Evolutionary conservation across 2,329 filamentous ascomycete genomes (phyloP), one percentile per base, ranked within the genome.

Genomic region (Pezicula carpinea): DNA sequence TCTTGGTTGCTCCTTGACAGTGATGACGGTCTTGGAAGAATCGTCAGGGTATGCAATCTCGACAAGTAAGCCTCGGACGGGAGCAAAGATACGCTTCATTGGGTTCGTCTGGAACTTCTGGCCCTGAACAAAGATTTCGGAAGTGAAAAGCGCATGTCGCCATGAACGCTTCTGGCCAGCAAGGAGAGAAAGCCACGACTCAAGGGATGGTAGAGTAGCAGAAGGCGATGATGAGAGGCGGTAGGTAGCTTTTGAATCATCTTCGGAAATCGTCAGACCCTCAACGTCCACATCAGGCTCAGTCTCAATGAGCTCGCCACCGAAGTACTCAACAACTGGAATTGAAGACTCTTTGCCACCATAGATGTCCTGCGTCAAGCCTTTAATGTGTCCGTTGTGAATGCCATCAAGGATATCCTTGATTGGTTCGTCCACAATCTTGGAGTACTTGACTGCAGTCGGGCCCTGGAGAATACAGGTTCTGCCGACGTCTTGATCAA

Each of bases 101-200:
- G 93, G 95, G 70, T 99, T 99, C 48, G 89, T 95, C 73, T 97
- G 89, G 74, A 96, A 97, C 64, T 95, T 90, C 67, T 96, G 87
- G 14, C 91, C 93, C 68, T 99, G 93, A 4, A 96, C 88, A 55
- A 96, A 85, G 22, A 96, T 87, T 57, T 99, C 92, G 0, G 91
- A 87, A 50, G 89, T 89, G 69, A 99, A 92, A 50, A 99, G 82
- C 22, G 93, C 93, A 64, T 96, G 89, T 49, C 92, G 83, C 93
- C 93, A 99, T 42, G 88, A 96, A 62, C 91, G 88, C 50, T 78
- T 83, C 41, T 82, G 79, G 15, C 93, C 93, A 34, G 92, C 93
- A 44, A 99, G 78, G 14, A 97, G 81, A 46, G 89, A 79, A 58
- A 96, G 72, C 93, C 93, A 99, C 15, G 84, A 80, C 47, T 96